Evolutionary conservation across 2,329 filamentous ascomycete genomes (phyloP).

Genomic region (Pleomassaria siparia): DNA sequence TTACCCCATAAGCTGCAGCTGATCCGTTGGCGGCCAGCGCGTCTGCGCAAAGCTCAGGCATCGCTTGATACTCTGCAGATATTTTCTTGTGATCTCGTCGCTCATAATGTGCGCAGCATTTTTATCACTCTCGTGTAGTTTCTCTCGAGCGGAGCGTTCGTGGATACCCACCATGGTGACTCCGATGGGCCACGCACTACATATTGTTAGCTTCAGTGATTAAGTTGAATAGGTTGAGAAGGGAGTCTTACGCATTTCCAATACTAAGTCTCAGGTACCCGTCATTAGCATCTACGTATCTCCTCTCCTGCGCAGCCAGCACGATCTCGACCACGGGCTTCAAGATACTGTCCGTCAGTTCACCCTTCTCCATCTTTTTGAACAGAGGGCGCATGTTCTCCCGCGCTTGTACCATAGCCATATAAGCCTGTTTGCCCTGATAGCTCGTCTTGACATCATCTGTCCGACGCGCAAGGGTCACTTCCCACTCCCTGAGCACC

Average conservation of each 20-base stretch:
- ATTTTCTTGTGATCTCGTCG: slow-evolving; percentile 93
- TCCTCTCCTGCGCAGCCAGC: slow-evolving; percentile 80
- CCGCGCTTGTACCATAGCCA: slow-evolving; percentile 81
- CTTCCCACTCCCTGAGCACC: slow-evolving; percentile 86
- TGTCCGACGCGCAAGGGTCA: slow-evolving; percentile 66
- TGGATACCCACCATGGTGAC: slow-evolving; percentile 99
- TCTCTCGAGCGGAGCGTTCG: slow-evolving; percentile 92
- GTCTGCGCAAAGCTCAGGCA: slow-evolving; percentile 96
- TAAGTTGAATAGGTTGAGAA: not conserved
- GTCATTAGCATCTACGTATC: slow-evolving; percentile 96
- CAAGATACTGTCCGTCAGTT: slow-evolving; percentile 76
- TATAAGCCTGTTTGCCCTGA: slow-evolving; percentile 78
- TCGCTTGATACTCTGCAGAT: slow-evolving; percentile 94
- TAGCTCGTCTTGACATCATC: slow-evolving; percentile 67
- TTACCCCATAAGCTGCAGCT: slow-evolving; percentile 91
- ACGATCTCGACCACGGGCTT: slow-evolving; percentile 90
- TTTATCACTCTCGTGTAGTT: slow-evolving; percentile 76
- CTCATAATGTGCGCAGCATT: slow-evolving; percentile 94
- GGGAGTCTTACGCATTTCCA: slow-evolving; percentile 66
- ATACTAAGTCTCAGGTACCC: slow-evolving; percentile 92
- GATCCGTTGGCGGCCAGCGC: slow-evolving; percentile 90
- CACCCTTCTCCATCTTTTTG: slow-evolving; percentile 79
- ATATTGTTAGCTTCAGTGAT: not conserved
- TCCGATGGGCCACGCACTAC: slow-evolving; percentile 87
- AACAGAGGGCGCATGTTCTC: slow-evolving; percentile 90